Base-by-base conservation (phyloP, 495 filamentous ascomycete species). In the Neurospora sp. region DNA sequence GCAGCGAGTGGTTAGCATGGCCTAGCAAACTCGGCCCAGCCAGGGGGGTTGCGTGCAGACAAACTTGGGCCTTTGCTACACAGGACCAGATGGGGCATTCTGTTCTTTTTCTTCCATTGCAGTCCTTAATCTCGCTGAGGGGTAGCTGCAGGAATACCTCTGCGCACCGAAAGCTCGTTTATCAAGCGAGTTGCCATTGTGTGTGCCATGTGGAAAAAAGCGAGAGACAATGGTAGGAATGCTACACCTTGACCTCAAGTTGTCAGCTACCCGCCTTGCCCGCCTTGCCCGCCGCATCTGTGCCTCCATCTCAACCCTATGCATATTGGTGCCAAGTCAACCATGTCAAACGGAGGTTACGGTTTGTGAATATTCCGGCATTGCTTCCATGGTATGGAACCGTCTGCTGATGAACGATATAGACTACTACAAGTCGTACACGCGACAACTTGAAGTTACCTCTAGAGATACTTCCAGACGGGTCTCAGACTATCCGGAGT, bases 101-200 rank as follows among this genome's bases (percentile, higher is more conserved):
- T 66, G 12, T 37, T 66, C 53, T 18, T 37, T 66, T 3, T 66
- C 53, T 66, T 37, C 53, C 68, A 40, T 40, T 39, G 59, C 66
- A 74, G 74, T 73, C 73, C 75, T 75, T 78, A 75, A 76, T 75
- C 73, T 35, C 31, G 31, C 31, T 78, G 41, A 68, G 68, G 68
- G 76, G 68, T 71, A 69, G 73, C 40, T 76, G 69, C 72, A 48
- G 73, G 7, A 44, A 41, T 39, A 18, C 12, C 46, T 40, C 16
- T 68, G 69, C 70, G 46, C 74, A 74, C 39, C 42, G 40, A 16
- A 42, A 22, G 12, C 35, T 42, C 71, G 12, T 20, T 70, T 10
- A 35, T 68, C 37, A 53, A 22, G 68, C 14, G 42, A 71, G 27
- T 66, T 37, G 22, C 27, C 31, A 35, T 66, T 35, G 27, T 31